Evolutionary conservation across 148 eudicot genomes (phyloP).

Genomic region (Amaranthus cruentus): DNA sequence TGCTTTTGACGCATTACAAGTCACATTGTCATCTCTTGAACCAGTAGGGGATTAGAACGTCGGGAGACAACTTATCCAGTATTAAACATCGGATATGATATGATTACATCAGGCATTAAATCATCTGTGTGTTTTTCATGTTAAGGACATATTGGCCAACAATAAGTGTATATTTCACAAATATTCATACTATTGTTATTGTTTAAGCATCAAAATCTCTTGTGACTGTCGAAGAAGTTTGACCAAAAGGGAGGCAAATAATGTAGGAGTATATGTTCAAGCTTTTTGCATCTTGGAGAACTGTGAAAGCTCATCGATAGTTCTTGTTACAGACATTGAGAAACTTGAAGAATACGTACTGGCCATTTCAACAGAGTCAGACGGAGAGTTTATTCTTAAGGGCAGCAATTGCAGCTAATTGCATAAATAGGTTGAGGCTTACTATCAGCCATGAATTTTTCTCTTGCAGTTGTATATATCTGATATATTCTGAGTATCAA

Average conservation of each 20-base stretch:
- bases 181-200: neutral
- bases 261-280: neutral
- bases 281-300: neutral
- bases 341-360: slow-evolving; percentile 69
- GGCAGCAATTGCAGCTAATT: slow-evolving; percentile 81
- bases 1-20: too few species aligned
- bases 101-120: too few species aligned
- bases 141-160: too few species aligned
- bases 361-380: slow-evolving; percentile 84
- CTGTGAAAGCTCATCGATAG: neutral
- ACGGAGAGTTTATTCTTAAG: slow-evolving; percentile 63
- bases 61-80: neutral
- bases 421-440: slow-evolving; percentile 40
- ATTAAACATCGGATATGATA: too few species aligned
- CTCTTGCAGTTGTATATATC: slow-evolving; percentile 11
- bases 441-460: slow-evolving; percentile 9
- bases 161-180: too few species aligned
- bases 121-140: too few species aligned
- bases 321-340: slow-evolving; percentile 48
- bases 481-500: slow-evolving; percentile 5
- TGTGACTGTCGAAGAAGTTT: neutral
- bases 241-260: neutral
- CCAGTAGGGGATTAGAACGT: neutral
- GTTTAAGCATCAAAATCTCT: neutral
- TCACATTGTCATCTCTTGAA: too few species aligned